Evolutionary conservation across 768 basidiomycete genomes (phyloP), one percentile per base, ranked within the genome.

Genomic region (Amanita fuliginea): DNA sequence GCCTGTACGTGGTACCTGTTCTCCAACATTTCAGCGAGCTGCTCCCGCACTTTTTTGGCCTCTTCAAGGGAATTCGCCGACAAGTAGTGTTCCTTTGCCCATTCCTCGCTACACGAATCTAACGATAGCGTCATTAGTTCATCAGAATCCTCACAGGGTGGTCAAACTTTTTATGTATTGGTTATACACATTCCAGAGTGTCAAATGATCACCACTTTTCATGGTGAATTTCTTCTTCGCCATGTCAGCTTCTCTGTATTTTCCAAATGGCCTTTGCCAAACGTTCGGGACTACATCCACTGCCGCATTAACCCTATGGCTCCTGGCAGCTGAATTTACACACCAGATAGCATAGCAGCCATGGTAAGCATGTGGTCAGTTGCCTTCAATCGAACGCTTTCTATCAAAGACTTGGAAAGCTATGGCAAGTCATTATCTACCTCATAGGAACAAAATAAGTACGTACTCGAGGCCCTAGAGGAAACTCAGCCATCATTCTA

Each of bases 401-500:
- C 76, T 52, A 93, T 86, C 32, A 93, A 75, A 77, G 91, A 82
- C 63, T 91, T 92, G 35, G 91, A 77, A 59, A 92, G 71, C 78
- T 86, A 43, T 42, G 2, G 30, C 36, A 19, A 10, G 22, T 55
- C 39, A 45, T 43, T 21, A 6, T 39, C 39, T 18, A 10, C 28
- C 11, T 39, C 21, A 24, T 26, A 32, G 22, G 11, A 28, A 40
- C 6, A 6, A 19, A 32, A 22, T 9, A 21, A 30, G 44, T 24
- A 35, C 68, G 35, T 56, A 81, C 83, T 71, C 87, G 89, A 13
- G 91, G 91, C 60, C 92, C 91, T 13, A 94, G 70, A 2, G 91
- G 91, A 70, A 93, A 93, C 56, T 92, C 88, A 0, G 91, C 90
- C 91, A 93, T 92, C 51, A 90, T 83, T 26, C 66, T 68, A 3